phyloP scores from a whole-genome alignment of 306 rosid species.

The Lagenaria siceraria region DNA sequence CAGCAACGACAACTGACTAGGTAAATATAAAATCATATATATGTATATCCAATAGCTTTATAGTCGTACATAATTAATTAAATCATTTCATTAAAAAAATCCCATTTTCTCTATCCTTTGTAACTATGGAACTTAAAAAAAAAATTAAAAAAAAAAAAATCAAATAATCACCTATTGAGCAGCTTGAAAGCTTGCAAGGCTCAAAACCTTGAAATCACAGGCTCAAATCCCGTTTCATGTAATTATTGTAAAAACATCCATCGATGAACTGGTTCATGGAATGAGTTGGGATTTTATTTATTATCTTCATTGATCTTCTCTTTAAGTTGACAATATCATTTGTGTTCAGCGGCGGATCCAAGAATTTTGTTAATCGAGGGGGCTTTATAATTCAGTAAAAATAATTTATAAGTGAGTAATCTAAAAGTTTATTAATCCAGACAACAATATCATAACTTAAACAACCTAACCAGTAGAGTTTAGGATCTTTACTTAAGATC shows the following conservation, averaged over 20 bases:
- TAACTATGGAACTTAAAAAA: neutral
- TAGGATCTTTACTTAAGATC: too few relatives aligned
- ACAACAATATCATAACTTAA: too few relatives aligned
- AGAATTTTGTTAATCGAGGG: too few relatives aligned
- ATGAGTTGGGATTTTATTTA: neutral
- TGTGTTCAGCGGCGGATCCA: too few relatives aligned
- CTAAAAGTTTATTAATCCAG: too few relatives aligned
- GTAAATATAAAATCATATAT: neutral
- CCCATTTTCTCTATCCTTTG: neutral
- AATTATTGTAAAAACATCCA: neutral
- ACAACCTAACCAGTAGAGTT: too few relatives aligned
- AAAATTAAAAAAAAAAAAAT: neutral
- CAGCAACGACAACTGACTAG: constrained; percentile 30
- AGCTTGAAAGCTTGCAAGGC: neutral
- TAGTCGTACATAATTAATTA: neutral
- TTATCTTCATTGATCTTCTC: neutral
- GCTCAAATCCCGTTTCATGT: neutral
- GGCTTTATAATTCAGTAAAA: too few relatives aligned
- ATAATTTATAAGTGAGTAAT: too few relatives aligned
- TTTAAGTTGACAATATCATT: neutral
- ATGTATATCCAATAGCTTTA: neutral
- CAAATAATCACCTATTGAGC: neutral
- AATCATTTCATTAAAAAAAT: neutral
- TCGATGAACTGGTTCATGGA: neutral
- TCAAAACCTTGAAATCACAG: neutral